A percentile compares a stretch with the other conserved stretches of the same genome.
phyloP scores from a whole-genome alignment of 2,329 filamentous ascomycete genomes.

The Sclerotinia glacialis region DNA sequence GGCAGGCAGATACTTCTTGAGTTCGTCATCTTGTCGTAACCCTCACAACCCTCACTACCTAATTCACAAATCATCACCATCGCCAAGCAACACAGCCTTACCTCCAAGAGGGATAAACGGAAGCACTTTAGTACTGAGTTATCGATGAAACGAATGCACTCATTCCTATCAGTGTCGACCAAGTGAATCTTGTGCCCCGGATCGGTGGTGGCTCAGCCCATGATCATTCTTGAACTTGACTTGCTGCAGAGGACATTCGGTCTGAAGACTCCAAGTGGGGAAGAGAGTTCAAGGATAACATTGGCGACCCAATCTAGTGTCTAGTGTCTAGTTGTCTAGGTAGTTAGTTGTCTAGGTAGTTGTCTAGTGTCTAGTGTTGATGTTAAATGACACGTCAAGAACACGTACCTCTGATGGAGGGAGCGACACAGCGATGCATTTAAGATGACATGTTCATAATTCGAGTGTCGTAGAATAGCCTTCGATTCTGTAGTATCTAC shows the following conservation, averaged over 20 bases:
- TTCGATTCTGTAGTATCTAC: background rate
- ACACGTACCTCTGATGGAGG: background rate
- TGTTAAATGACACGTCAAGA: conserved; percentile 4
- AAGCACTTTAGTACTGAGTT: background rate
- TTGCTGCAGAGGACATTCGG: background rate
- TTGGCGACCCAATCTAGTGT: background rate
- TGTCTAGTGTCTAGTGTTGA: background rate
- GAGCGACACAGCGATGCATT: background rate
- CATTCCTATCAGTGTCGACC: background rate
- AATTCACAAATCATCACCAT: background rate
- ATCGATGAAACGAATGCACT: background rate
- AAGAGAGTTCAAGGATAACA: conserved; percentile 8
- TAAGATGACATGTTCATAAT: no score
- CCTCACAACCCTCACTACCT: no score
- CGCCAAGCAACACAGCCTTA: conserved; percentile 22
- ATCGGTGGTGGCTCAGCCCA: background rate
- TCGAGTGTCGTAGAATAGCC: no score
- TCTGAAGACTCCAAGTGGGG: background rate
- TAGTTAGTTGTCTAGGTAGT: no score
- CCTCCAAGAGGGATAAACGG: background rate
- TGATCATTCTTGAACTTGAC: background rate
- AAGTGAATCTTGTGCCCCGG: background rate
- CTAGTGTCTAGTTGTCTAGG: no score
- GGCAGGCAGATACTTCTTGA: background rate
- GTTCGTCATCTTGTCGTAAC: conserved; percentile 16